These are phyloP conservation scores for Pestalotiopsis sp. DNA, from an alignment of 2,329 filamentous ascomycete genomes.

Conservation along the genomic window DNA sequence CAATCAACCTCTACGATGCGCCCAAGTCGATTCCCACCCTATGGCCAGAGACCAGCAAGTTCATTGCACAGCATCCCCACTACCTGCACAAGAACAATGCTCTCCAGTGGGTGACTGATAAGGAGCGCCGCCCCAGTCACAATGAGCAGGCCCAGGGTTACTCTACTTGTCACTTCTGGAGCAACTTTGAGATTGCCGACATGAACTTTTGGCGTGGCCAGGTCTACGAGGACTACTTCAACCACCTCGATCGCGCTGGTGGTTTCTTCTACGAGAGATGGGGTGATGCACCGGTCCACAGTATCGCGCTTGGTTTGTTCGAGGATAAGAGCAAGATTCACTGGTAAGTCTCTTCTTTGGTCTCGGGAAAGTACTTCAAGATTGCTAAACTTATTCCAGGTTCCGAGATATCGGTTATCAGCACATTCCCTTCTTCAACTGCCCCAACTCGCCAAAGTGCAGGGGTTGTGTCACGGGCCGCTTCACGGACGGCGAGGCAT, in stretches of 20 bases:
- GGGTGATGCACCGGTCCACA: conserved; percentile 97
- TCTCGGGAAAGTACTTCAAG: neutral
- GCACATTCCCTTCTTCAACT: conserved; percentile 98
- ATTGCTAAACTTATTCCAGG: conserved; percentile 50
- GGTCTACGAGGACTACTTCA: conserved; percentile 92
- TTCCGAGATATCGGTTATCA: conserved; percentile 99
- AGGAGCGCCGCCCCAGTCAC: conserved; percentile 72
- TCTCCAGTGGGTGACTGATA: conserved; percentile 83
- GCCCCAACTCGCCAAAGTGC: conserved; percentile 94
- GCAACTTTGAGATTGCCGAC: conserved; percentile 95
- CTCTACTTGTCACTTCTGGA: conserved; percentile 99
- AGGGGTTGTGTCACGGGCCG: conserved; percentile 82
- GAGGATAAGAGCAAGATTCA: conserved; percentile 89
- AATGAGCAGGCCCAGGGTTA: conserved; percentile 84
- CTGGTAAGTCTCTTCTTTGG: conserved; percentile 61
- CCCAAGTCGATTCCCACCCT: conserved; percentile 82
- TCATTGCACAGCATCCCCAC: conserved; percentile 80
- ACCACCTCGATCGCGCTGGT: conserved; percentile 88
- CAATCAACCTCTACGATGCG: conserved; percentile 93
- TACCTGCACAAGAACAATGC: conserved; percentile 84
- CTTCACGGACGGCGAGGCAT: conserved; percentile 85
- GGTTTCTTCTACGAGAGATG: conserved; percentile 99
- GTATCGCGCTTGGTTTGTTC: conserved; percentile 87
- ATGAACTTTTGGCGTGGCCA: conserved; percentile 90
- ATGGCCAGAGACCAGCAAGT: conserved; percentile 95